Conservation (phyloP, 495 filamentous ascomycete species). For the Tuber melanosporum region DNA sequence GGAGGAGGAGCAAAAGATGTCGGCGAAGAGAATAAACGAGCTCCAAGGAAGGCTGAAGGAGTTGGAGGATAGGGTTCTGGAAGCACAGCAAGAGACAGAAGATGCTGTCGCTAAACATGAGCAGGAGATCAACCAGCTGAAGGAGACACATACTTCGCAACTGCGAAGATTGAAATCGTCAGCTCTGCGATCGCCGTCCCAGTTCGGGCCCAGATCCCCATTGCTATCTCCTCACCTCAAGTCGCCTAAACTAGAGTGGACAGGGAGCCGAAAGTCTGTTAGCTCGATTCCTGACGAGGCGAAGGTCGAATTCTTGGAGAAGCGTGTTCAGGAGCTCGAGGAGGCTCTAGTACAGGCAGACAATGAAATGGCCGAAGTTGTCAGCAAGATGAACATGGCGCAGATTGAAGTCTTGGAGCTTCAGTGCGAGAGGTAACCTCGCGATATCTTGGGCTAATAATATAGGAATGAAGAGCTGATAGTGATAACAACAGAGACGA, state of each 20-base stretch:
- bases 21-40: constrained; percentile 69
- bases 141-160: constrained; percentile 70
- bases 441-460: background rate
- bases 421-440: constrained; percentile 72
- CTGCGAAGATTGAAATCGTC: constrained; percentile 65
- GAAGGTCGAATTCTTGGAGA: constrained; percentile 66
- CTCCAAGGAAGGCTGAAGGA: constrained; percentile 71
- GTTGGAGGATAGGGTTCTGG: constrained; percentile 75
- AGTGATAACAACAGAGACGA: constrained; percentile 57
- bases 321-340: constrained; percentile 72
- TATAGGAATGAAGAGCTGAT: background rate
- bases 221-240: constrained; percentile 50
- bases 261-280: constrained; percentile 51
- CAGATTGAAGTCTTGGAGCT: constrained; percentile 91
- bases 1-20: constrained; percentile 73
- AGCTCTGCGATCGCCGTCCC: constrained; percentile 34
- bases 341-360: constrained; percentile 74
- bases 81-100: constrained; percentile 80
- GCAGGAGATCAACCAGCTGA: constrained; percentile 68
- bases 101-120: constrained; percentile 75
- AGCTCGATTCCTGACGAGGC: constrained; percentile 53
- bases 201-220: constrained; percentile 52
- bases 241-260: constrained; percentile 44
- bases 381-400: constrained; percentile 81
- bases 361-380: constrained; percentile 88